Evolutionary conservation across 2,329 filamentous ascomycete genomes (phyloP).

Genomic region (Venturia effusa): DNA sequence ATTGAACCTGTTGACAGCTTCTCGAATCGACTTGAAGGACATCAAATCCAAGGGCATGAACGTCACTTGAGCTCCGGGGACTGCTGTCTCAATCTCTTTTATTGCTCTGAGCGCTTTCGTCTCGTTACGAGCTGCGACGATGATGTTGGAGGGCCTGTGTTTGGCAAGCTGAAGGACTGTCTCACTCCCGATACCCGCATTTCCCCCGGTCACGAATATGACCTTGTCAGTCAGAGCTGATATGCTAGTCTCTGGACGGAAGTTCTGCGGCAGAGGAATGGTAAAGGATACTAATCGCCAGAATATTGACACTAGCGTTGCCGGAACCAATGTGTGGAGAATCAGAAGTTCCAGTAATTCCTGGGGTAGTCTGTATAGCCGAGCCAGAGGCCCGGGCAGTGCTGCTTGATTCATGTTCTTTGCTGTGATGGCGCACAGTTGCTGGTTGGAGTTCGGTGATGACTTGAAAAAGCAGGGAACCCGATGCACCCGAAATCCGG

Average conservation of each 20-base stretch:
- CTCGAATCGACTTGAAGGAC: constrained; percentile 10
- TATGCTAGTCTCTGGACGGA: constrained; percentile 27
- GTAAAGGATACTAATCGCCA: not conserved
- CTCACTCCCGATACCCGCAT: constrained; percentile 36
- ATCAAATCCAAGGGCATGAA: constrained; percentile 9
- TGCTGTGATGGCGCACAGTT: not conserved
- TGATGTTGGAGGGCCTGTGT: constrained; percentile 35
- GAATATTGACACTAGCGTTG: not conserved
- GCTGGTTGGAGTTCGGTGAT: not conserved
- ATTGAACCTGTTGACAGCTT: constrained; percentile 6
- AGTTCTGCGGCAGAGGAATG: constrained; percentile 11
- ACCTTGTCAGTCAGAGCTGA: constrained; percentile 30
- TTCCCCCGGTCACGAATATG: constrained; percentile 36
- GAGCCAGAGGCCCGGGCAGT: not conserved
- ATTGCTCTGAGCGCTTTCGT: constrained; percentile 29
- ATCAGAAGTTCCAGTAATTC: not conserved
- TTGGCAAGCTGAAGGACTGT: constrained; percentile 32
- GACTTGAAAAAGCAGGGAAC: not conserved
- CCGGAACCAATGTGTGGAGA: not conserved
- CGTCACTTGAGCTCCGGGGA: not conserved
- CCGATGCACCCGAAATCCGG: not conserved
- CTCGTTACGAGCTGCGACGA: constrained; percentile 34
- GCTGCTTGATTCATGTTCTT: not conserved
- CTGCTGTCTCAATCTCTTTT: constrained; percentile 4
- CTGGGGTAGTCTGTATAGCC: not conserved